Conservation (phyloP, 208 protist species). For the Leishmania gerbilli region DNA sequence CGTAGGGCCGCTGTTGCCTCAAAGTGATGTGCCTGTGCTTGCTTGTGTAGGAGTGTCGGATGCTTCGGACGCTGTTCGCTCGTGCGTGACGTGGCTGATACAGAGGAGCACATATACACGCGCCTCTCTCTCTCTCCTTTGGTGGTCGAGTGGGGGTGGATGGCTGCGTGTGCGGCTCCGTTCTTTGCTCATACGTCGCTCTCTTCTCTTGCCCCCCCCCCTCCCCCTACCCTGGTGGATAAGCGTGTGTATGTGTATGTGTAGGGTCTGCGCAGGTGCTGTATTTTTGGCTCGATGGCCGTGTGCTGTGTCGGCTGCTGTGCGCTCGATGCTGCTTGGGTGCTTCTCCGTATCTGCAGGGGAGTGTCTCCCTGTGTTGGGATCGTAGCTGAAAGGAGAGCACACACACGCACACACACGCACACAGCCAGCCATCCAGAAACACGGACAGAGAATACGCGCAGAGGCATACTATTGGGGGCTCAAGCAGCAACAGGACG, state of each 20-base stretch:
- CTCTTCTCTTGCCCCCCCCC: neutral
- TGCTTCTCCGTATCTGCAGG: no score
- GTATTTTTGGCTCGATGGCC: neutral
- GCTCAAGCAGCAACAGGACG: neutral
- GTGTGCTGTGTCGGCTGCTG: neutral
- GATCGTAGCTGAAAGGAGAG: neutral
- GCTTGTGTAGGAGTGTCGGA: neutral
- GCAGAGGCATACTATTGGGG: neutral
- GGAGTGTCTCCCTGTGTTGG: no score
- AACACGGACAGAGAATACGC: neutral
- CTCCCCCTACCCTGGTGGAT: neutral
- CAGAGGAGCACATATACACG: neutral
- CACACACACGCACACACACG: no score
- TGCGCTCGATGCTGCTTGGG: neutral
- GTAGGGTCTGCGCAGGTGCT: neutral
- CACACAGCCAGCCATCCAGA: no score
- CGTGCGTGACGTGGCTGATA: neutral
- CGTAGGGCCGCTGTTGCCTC: neutral
- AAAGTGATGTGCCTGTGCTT: neutral
- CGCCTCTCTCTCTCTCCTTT: neutral
- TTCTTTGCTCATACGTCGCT: neutral
- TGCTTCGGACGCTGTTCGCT: neutral
- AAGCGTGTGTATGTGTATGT: neutral
- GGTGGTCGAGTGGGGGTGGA: neutral
- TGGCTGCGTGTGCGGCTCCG: neutral